Evolutionary conservation across 1,284 basidiomycete species (phyloP), one percentile per base, ranked within the genome.

Genomic region (Hemileia vastatrix): DNA sequence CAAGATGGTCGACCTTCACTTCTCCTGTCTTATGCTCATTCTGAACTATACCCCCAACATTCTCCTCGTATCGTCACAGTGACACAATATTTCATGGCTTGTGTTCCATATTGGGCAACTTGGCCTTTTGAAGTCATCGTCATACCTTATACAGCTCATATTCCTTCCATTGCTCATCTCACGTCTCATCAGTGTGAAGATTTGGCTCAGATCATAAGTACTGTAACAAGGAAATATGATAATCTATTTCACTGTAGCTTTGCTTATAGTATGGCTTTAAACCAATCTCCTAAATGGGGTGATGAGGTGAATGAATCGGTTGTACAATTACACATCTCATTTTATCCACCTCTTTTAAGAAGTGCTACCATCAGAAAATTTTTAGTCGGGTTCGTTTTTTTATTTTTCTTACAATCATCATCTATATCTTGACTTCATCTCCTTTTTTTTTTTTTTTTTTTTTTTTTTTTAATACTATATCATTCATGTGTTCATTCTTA

Each of bases 241-340:
- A 91, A 92, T 73, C 78, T 93, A 18, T 76, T 75, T 69, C 74
- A 78, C 57, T 79, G 87, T 73, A 88, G 89, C 0, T 96, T 96
- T 77, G 87, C 92, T 0, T 96, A 96, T 75, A 92, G 88, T n/a
- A 94, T 96, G 90, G 92, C 91, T 45, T 81, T 96, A 50, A 90
- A 88, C 76, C 93, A 89, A 76, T 82, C 83, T 2, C 87, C 89
- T 1, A 76, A 84, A 51, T 64, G 64, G 6, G 68, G 75, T 51
- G 71, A 86, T 18, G 59, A 69, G 15, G 51, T 67, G 21, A 63
- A 68, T 36, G 69, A 71, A 0, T 48, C 44, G 4, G 75, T 64
- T 31, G 86, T 89, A 0, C 90, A 95, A 73, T 78, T 94, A 51
- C 92, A 96, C 73, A 76, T 96, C 51, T 90, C 93, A 76, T 94